These are phyloP conservation scores for Zoysia matrella DNA, from an alignment of 202 grass and related monocot species.

Conservation along the genomic window DNA sequence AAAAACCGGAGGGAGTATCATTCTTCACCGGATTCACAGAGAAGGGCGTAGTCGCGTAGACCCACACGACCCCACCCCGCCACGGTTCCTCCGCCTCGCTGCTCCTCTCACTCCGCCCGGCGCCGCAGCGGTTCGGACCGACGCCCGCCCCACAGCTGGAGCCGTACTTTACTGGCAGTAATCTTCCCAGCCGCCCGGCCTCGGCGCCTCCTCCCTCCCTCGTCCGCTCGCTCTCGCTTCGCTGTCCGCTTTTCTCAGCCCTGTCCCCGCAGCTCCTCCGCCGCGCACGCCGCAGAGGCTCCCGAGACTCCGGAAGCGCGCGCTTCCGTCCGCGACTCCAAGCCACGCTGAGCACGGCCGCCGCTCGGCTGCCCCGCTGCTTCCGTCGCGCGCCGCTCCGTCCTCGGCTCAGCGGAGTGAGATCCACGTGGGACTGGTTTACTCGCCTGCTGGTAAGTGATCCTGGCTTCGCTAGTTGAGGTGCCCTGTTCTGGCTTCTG, in stretches of 20 bases:
- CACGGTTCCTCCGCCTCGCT: slow-evolving; percentile 39
- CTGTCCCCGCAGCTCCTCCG: neutral
- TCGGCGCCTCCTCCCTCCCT: slow-evolving; percentile 26
- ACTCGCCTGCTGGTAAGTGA: slow-evolving; percentile 22
- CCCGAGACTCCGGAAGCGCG: neutral
- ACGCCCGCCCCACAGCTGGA: slow-evolving; percentile 62
- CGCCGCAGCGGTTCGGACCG: slow-evolving; percentile 32
- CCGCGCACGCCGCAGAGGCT: neutral
- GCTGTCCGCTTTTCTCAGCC: slow-evolving; percentile 17
- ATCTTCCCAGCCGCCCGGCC: slow-evolving; percentile 13
- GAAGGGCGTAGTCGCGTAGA: neutral
- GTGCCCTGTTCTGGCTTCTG: neutral
- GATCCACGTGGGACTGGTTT: slow-evolving; percentile 7
- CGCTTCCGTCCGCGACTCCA: neutral
- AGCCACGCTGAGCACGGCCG: neutral
- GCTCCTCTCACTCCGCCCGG: neutral
- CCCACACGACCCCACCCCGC: slow-evolving; percentile 7
- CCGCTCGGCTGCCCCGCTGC: neutral
- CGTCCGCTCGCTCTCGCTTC: slow-evolving; percentile 24
- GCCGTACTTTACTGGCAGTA: slow-evolving; percentile 45
- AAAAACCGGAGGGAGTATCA: too few species aligned
- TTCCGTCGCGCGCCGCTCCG: neutral
- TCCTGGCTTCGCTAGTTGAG: slow-evolving; percentile 2
- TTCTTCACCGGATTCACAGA: too few species aligned
- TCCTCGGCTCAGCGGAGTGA: slow-evolving; percentile 8